phyloP scores from a whole-genome alignment of 495 filamentous ascomycete species.

The Penicillium psychrofluorescens region DNA sequence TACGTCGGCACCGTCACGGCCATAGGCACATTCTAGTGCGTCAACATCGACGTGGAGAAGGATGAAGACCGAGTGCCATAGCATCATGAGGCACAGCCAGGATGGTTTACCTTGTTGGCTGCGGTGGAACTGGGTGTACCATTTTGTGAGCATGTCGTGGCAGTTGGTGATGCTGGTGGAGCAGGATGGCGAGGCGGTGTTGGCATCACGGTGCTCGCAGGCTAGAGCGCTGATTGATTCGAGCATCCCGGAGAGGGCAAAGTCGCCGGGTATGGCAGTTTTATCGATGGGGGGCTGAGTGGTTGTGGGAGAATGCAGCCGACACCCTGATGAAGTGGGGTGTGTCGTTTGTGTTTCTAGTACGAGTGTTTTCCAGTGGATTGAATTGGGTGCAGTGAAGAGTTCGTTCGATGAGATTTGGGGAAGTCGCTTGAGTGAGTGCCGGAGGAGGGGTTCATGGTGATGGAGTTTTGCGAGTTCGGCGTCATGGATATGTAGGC shows the following conservation, averaged over 20 bases:
- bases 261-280: not conserved
- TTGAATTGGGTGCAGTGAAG: slow-evolving; percentile 23
- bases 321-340: too few species aligned
- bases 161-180: not conserved
- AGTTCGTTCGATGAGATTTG: slow-evolving; percentile 13
- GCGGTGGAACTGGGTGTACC: slow-evolving; percentile 5
- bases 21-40: slow-evolving; percentile 15
- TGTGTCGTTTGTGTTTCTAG: not conserved
- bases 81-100: slow-evolving; percentile 14
- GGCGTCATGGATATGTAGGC: slow-evolving; percentile 21
- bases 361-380: slow-evolving; percentile 13
- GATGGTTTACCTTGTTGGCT: not conserved
- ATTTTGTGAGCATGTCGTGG: slow-evolving; percentile 3
- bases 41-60: slow-evolving; percentile 17
- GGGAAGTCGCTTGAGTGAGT: slow-evolving; percentile 7
- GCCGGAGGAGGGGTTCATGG: slow-evolving; percentile 20
- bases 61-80: slow-evolving; percentile 28
- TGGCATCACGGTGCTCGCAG: not conserved
- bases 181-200: not conserved
- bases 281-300: not conserved
- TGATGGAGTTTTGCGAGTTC: slow-evolving; percentile 21
- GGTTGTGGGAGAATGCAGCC: not conserved
- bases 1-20: slow-evolving; percentile 12
- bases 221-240: slow-evolving; percentile 7
- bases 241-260: slow-evolving; percentile 7